These are phyloP conservation scores for Hypoxylon fuscum DNA, from an alignment of 495 filamentous ascomycete species.

Conservation along the genomic window DNA sequence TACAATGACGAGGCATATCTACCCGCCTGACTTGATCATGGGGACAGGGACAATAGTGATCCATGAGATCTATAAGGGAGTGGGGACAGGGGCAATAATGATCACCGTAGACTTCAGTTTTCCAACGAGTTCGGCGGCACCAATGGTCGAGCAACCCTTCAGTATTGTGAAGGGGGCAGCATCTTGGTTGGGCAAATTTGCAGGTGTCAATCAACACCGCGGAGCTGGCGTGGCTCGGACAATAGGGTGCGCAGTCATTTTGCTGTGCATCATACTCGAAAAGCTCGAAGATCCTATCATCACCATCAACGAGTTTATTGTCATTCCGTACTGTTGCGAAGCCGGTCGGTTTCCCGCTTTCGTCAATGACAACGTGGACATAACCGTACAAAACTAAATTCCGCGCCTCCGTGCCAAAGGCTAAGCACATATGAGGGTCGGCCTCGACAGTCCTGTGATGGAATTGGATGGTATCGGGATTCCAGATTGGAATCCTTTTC, in stretches of 20 bases:
- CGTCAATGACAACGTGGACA: conserved; percentile 15
- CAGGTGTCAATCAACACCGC: conserved; percentile 8
- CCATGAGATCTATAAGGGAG: not conserved
- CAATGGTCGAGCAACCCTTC: conserved; percentile 19
- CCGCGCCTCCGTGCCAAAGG: conserved; percentile 20
- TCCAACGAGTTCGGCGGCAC: conserved; percentile 20
- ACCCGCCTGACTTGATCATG: conserved; percentile 1
- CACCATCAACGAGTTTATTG: conserved; percentile 19
- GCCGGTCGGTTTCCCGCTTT: conserved; percentile 8
- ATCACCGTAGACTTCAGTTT: conserved; percentile 14
- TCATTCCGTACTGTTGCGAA: conserved; percentile 6
- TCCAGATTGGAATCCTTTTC: conserved; percentile 21
- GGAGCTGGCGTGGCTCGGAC: not conserved
- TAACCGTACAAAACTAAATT: conserved; percentile 29
- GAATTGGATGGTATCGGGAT: conserved; percentile 14
- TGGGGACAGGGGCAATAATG: conserved; percentile 27
- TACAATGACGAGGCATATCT: not conserved
- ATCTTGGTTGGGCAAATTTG: not conserved
- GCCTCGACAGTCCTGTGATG: not conserved
- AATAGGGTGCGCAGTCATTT: conserved; percentile 27
- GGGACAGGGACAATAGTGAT: conserved; percentile 32
- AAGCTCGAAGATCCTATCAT: conserved; percentile 30
- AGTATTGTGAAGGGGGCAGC: conserved; percentile 15
- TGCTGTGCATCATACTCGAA: conserved; percentile 17
- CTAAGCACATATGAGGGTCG: conserved; percentile 24